Conservation (phyloP, 305 asterid species). For the Coffea humblotiana region DNA sequence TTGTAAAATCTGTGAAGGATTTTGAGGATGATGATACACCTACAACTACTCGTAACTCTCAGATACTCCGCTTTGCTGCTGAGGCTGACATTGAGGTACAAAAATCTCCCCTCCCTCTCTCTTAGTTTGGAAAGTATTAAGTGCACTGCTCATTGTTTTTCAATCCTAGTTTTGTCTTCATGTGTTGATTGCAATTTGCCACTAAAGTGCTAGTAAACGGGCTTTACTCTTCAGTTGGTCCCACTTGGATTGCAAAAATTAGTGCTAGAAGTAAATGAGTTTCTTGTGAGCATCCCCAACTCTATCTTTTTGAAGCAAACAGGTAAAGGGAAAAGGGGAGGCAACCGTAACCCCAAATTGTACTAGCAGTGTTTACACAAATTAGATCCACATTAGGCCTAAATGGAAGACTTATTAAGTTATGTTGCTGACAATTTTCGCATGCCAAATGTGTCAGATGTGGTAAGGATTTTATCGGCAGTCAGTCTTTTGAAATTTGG, state of each 20-base stretch:
- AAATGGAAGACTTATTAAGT: constrained; percentile 14
- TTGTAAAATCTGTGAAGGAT: constrained; percentile 83
- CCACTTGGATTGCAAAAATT: constrained; percentile 2
- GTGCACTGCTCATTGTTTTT: constrained; percentile 1
- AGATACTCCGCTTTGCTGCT: constrained; percentile 72
- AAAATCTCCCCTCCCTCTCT: not conserved
- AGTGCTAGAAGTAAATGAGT: constrained; percentile 14
- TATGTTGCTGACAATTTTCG: constrained; percentile 1
- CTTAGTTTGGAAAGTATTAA: constrained; percentile 13
- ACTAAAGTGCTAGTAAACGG: constrained; percentile 5
- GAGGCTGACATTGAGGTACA: constrained; percentile 81
- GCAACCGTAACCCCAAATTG: not conserved
- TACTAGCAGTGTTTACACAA: not conserved
- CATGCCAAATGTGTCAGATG: not conserved
- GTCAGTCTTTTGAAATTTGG: not conserved
- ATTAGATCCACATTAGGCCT: not conserved
- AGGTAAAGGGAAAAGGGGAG: not conserved
- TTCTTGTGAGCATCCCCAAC: not conserved
- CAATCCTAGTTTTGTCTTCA: constrained; percentile 7
- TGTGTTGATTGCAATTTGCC: constrained; percentile 5
- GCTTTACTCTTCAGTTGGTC: constrained; percentile 9
- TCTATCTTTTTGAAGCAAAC: not conserved
- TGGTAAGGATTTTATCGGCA: constrained; percentile 13
- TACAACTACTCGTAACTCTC: constrained; percentile 81
- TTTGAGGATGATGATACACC: constrained; percentile 93